Evolutionary conservation across 495 filamentous ascomycete genomes (phyloP).

Genomic region (Recurvomyces mirabilis): DNA sequence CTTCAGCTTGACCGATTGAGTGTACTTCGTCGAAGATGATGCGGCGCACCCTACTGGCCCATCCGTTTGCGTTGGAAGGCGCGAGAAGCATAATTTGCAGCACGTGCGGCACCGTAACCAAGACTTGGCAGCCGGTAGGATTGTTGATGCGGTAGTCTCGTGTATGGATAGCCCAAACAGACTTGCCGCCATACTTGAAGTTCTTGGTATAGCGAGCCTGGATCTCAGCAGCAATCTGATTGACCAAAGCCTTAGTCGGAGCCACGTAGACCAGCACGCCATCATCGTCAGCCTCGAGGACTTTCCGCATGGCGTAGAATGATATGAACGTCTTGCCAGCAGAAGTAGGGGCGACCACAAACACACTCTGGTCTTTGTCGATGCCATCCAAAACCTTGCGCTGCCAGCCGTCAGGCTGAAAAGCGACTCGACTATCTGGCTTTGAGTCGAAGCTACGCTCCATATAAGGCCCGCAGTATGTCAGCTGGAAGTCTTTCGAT

Average conservation of each 20-base stretch:
- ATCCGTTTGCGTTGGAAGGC: slow-evolving; percentile 54
- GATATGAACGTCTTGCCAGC: slow-evolving; percentile 52
- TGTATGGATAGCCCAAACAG: slow-evolving; percentile 71
- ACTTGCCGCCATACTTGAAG: slow-evolving; percentile 44
- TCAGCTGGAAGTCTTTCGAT: slow-evolving; percentile 48
- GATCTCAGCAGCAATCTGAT: slow-evolving; percentile 71
- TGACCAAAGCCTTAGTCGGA: slow-evolving; percentile 72
- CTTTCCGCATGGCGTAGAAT: slow-evolving; percentile 72
- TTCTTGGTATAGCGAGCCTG: slow-evolving; percentile 56
- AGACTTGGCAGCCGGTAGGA: slow-evolving; percentile 56
- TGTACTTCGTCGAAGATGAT: slow-evolving; percentile 85
- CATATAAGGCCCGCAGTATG: slow-evolving; percentile 59
- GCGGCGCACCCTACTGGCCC: slow-evolving; percentile 52
- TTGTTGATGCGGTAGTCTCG: slow-evolving; percentile 62
- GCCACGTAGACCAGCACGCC: slow-evolving; percentile 66
- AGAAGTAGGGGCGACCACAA: slow-evolving; percentile 68
- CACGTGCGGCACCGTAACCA: slow-evolving; percentile 68
- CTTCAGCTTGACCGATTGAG: slow-evolving; percentile 64
- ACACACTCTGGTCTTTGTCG: slow-evolving; percentile 54
- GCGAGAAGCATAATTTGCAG: slow-evolving; percentile 68
- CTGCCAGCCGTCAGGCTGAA: slow-evolving; percentile 69
- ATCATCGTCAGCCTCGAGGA: slow-evolving; percentile 54
- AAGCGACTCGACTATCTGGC: slow-evolving; percentile 53
- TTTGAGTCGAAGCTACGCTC: slow-evolving; percentile 59
- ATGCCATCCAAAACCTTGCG: slow-evolving; percentile 60